Evolutionary conservation across 2,329 filamentous ascomycete genomes (phyloP).

Genomic region (Pseudogymnoascus pannorum): DNA sequence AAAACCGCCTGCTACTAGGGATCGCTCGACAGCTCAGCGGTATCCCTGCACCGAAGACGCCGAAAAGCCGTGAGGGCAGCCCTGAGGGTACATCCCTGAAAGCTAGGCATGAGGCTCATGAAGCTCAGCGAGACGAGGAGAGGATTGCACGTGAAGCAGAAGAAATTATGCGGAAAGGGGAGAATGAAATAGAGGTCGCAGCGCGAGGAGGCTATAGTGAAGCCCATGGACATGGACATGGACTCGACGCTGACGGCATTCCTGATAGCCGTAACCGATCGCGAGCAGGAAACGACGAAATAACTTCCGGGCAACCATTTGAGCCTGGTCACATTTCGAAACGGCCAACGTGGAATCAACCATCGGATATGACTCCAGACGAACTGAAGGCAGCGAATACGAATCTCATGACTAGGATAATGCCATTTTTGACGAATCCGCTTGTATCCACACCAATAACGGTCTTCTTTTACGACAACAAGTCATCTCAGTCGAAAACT

Average conservation of each 20-base stretch:
- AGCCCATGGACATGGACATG: constrained; percentile 44
- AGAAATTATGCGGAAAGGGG: constrained; percentile 64
- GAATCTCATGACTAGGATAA: constrained; percentile 79
- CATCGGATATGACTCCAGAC: constrained; percentile 59
- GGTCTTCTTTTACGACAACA: constrained; percentile 89
- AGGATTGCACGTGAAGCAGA: constrained; percentile 68
- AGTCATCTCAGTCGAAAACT: constrained; percentile 73
- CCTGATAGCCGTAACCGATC: constrained; percentile 19
- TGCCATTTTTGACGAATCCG: constrained; percentile 83
- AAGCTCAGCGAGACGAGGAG: constrained; percentile 50
- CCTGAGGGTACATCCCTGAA: constrained; percentile 23
- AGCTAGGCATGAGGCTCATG: constrained; percentile 35
- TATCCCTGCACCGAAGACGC: constrained; percentile 57
- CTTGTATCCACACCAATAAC: constrained; percentile 72
- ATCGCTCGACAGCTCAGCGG: constrained; percentile 83
- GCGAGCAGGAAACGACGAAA: background rate
- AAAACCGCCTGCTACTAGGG: constrained; percentile 79
- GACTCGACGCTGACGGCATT: constrained; percentile 31
- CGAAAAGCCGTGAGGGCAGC: constrained; percentile 23
- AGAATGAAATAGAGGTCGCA: constrained; percentile 63
- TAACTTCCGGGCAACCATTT: background rate
- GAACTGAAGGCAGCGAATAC: constrained; percentile 76
- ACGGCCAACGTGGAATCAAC: constrained; percentile 33
- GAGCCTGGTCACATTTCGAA: constrained; percentile 35
- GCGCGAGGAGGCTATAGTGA: constrained; percentile 70